Conservation (phyloP, 345 rosid species). For the Dipteronia dyeriana region DNA sequence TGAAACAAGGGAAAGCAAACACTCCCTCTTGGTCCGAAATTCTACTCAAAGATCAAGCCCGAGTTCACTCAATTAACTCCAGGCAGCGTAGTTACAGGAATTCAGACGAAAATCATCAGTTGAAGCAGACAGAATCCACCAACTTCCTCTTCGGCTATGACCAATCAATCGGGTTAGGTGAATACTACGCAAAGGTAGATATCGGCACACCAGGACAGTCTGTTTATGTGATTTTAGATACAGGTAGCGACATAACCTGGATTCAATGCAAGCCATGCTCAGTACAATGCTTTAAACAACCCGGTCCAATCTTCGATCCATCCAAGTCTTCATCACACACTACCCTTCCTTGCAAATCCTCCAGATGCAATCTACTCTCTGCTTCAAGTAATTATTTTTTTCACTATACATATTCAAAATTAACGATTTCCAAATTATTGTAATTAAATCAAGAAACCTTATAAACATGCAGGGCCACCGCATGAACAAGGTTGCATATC, state of each 20-base stretch:
- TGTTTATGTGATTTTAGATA: slow-evolving; percentile 24
- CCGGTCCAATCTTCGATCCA: slow-evolving; percentile 27
- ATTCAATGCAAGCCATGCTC: slow-evolving; percentile 34
- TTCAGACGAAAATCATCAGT: not conserved
- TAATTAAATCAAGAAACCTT: not conserved
- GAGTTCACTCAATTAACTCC: not conserved
- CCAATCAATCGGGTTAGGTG: not conserved
- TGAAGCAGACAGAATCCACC: not conserved
- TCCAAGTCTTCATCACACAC: slow-evolving; percentile 23
- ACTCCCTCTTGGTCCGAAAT: not conserved
- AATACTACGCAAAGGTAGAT: slow-evolving; percentile 26
- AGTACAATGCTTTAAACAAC: slow-evolving; percentile 28
- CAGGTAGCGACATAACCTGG: slow-evolving; percentile 38
- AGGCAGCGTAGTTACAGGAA: not conserved
- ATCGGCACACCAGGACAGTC: slow-evolving; percentile 27
- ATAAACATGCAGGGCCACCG: not conserved
- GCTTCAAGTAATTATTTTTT: not conserved
- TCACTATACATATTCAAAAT: too few species aligned
- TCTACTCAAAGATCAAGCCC: not conserved
- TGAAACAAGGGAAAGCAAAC: not conserved
- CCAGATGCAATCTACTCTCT: not conserved
- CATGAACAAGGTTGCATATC: slow-evolving; percentile 17
- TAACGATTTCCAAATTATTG: not conserved
- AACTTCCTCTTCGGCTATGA: not conserved
- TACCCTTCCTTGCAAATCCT: slow-evolving; percentile 22